Evolutionary conservation across 805 yeast species (phyloP), one percentile per base, ranked within the genome.

Genomic region (Barnettozyma salicaria): DNA sequence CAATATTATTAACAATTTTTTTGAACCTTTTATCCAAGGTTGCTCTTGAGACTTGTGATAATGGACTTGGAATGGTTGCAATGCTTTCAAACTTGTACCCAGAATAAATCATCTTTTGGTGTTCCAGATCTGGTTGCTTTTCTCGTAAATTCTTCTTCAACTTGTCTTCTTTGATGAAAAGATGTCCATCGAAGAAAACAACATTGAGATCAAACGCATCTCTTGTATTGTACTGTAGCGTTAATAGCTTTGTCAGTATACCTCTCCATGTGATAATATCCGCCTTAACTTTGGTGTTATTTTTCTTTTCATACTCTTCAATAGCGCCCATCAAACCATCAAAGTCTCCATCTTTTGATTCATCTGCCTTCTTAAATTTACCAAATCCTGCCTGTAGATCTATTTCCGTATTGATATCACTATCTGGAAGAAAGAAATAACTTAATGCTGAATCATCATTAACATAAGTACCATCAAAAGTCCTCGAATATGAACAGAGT

Each of bases 191-290:
- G 58, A 72, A 89, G 12, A 73, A 72, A 4, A 76, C 72, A 4
- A 84, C 61, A 44, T 85, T 77, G 32, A 82, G 60, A 39, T 75
- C 76, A 4, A 88, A 56, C 13, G 71, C 70, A 37, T 80, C 80
- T 20, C 68, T 65, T 13, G 64, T 53, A 39, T 70, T 68, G 53
- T 77, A 80, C 3, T 90, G 86, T 18, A 85, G 62, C 6, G 80
- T 68, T 60, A 92, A 63, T 25, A 90, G 60, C 40, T 75, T 73
- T 22, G 88, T 78, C 78, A 90, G 75, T 24, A 86, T 60, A 1
- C 97, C 97, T 49, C 97, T 68, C 72, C 85, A 87, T 0, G 96
- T 78, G 17, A 92, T 65, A 21, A 92, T 71, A 49, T 87, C 84
- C 2, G 75, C 73, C 20, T 72, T 70, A 3, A 74, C 52, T 42